Base-by-base conservation (phyloP, 2,329 filamentous ascomycete genomes). In the Aspergillus aculeatus region DNA sequence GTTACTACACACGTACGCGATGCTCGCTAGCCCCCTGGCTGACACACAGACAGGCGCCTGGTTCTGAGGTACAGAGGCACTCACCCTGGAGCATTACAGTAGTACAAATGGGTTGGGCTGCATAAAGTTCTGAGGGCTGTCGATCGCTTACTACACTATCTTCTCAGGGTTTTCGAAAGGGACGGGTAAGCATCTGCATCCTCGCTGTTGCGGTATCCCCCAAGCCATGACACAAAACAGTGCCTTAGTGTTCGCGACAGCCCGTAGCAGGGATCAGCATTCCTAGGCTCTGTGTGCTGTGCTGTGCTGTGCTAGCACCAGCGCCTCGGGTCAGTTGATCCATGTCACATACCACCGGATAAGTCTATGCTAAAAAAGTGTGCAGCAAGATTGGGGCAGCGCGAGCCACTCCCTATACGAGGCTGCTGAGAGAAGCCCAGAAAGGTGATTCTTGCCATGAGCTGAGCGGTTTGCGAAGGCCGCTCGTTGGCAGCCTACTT, bases 231-330 rank as follows among this genome's bases (percentile, higher is more conserved):
- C 83, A 32, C 83, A 85, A 66, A 83, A 81, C 26, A 7, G 26
- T 10, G 9, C 7, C 7, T 29, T 29, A 29, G 73, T 84, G 82
- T 60, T 79, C 78, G 50, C 78, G 78, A 50, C 84, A 81, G 66
- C 83, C 83, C 1, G 75, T 83, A 12, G 82, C 81, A 14, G 80
- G 83, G 80, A 83, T 21, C 82, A 84, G 62, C 84, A 84, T 66
- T 80, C 76, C 1, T 83, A 83, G 82, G 82, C 83, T 3, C 81
- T 81, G 26, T 10, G 9, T 29, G 26, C 26, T 1, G 77, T 83
- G 7, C 72, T 85, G 5, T 29, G 26, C 26, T 1, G 77, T 83
- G 7, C 72, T 85, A 4, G 81, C 82, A 6, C 83, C 83, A n/a
- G n/a, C n/a, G 0, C 76, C 71, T n/a, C 74, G 70, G 24, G 71